Base-by-base conservation (phyloP, 169 alveolate species). In the Cryptosporidium ubiquitum region DNA sequence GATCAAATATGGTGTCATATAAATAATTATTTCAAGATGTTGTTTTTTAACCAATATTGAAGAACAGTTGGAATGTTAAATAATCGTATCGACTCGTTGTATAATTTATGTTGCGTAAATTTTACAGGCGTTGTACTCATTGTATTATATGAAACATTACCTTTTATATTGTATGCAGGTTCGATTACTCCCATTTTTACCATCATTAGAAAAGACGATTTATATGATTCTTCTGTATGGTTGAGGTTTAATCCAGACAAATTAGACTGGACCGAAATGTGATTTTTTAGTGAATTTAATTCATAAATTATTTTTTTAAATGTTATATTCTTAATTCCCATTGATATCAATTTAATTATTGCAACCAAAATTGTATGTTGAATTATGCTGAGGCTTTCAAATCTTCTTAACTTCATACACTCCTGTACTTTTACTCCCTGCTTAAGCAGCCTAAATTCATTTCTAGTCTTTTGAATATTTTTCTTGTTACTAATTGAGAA, bases 41-140 rank as follows among this genome's bases (percentile, higher is more conserved):
- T 57, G n/a, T 47, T 39, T 79, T 61, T 58, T 18, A 79, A 37
- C 89, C 89, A 79, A 64, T 42, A 79, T 29, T 57, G 89, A 26
- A 79, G 64, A 29, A 79, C 33, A 4, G 89, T 79, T 40, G 89
- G 89, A 40, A 79, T 79, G 42, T 79, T 79, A 16, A 79, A 47
- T 61, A 9, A 10, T 20, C 42, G 66, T 23, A 79, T 6, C 14
- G 69, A 44, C 14, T 64, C 58, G 42, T 33, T 31, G 23, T 79
- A 79, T 42, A 61, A 31, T 61, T 79, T 47, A 64, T 61, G 66
- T 40, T 42, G 89, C 26, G 75, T 58, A 61, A 79, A 79, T 31
- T 79, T 79, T 58, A 79, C 51, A 5, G 79, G 73, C 5, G 75
- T 66, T 61, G 49, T 44, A 16, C 35, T 58, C 1, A 64, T 20